Percentiles rank a stretch among this genome's conserved stretches.
These are phyloP conservation scores for Pseudotulostoma volvatum DNA, from an alignment of 495 filamentous ascomycete species.

Conservation along the genomic window DNA sequence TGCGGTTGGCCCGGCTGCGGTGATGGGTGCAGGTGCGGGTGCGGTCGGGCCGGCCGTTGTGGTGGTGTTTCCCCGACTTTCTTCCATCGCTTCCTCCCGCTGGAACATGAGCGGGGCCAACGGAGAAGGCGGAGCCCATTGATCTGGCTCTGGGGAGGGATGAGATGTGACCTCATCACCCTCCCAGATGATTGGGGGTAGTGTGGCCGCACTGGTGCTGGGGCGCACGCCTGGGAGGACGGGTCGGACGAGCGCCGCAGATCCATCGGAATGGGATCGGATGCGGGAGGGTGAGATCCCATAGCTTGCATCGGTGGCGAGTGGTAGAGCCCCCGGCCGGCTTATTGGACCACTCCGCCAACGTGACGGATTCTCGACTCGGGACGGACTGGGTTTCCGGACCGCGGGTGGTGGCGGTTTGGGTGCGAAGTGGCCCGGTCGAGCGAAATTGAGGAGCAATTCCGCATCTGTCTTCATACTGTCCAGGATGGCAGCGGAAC, in stretches of 20 bases:
- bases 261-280: conserved; percentile 32
- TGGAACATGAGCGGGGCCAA: no score
- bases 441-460: conserved; percentile 32
- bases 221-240: conserved; percentile 23
- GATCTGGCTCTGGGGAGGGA: no score
- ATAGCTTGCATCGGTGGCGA: background rate
- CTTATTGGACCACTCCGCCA: background rate
- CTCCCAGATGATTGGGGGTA: conserved; percentile 24
- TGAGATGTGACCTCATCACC: conserved; percentile 1
- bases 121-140: no score
- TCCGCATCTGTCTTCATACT: conserved; percentile 38
- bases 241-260: conserved; percentile 24
- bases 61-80: no score
- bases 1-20: no score
- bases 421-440: conserved; percentile 23
- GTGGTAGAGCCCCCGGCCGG: background rate
- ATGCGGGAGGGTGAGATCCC: conserved; percentile 17
- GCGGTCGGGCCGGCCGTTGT: background rate
- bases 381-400: background rate
- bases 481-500: conserved; percentile 23
- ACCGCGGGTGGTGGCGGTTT: background rate
- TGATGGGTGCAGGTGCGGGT: background rate
- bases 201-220: conserved; percentile 26
- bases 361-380: background rate
- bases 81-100: no score